These are phyloP conservation scores for Dianthus caryophyllus DNA, from an alignment of 148 eudicot species.

Conservation along the genomic window DNA sequence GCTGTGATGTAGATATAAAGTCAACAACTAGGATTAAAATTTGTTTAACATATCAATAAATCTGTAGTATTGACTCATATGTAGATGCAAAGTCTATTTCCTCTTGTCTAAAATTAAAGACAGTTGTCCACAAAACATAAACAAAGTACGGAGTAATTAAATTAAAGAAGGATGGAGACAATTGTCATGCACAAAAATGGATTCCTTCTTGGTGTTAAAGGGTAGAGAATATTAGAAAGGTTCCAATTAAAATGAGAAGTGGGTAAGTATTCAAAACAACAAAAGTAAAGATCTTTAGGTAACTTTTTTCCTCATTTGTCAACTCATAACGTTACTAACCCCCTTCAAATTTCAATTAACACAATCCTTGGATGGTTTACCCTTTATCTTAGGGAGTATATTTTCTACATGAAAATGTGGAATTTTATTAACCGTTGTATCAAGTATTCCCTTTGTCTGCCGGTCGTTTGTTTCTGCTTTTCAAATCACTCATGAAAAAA, in stretches of 20 bases:
- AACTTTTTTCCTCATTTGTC: neutral
- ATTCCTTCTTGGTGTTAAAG: conserved; percentile 27
- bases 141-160: too few relatives aligned
- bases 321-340: neutral
- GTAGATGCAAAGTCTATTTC: conserved; percentile 23
- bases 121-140: conserved; percentile 39
- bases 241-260: neutral
- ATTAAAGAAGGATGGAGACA: conserved; percentile 13
- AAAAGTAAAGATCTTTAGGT: neutral
- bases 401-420: neutral
- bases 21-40: conserved; percentile 23
- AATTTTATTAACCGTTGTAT: too few relatives aligned
- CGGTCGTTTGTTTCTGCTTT: too few relatives aligned
- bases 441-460: too few relatives aligned
- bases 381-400: neutral
- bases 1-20: conserved; percentile 14
- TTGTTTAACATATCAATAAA: neutral
- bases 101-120: conserved; percentile 16
- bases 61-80: conserved; percentile 10
- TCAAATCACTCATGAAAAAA: too few relatives aligned
- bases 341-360: too few relatives aligned
- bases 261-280: neutral
- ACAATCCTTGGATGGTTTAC: neutral
- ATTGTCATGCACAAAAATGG: conserved; percentile 23
- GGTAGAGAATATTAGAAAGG: conserved; percentile 13